These are phyloP conservation scores for Xanthoparmelia taractica DNA, from an alignment of 495 filamentous ascomycete genomes.

Conservation along the genomic window DNA sequence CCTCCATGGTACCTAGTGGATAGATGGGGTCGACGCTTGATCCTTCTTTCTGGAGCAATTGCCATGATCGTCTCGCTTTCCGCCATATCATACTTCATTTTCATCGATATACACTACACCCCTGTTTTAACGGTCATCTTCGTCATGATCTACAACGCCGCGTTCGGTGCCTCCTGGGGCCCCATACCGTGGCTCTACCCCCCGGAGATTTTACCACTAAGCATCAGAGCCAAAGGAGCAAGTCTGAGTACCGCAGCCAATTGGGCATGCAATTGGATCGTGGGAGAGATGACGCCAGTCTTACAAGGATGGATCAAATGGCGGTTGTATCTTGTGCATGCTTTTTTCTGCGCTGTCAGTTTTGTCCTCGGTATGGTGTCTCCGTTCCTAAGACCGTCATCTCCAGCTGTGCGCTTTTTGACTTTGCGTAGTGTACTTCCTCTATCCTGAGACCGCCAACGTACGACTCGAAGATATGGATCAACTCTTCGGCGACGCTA, in stretches of 20 bases:
- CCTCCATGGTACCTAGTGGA: slow-evolving; percentile 98
- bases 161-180: slow-evolving; percentile 98
- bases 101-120: slow-evolving; percentile 68
- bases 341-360: slow-evolving; percentile 93
- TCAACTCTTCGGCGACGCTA: slow-evolving; percentile 79
- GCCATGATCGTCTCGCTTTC: slow-evolving; percentile 90
- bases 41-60: slow-evolving; percentile 83
- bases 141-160: slow-evolving; percentile 97
- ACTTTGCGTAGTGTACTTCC: slow-evolving; percentile 72
- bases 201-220: slow-evolving; percentile 91
- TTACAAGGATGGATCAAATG: slow-evolving; percentile 85
- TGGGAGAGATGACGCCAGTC: slow-evolving; percentile 88
- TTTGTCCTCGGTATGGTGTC: slow-evolving; percentile 82
- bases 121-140: slow-evolving; percentile 81
- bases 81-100: slow-evolving; percentile 90
- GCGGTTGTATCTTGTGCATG: slow-evolving; percentile 89
- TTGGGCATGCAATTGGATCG: slow-evolving; percentile 98
- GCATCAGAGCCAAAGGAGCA: slow-evolving; percentile 94
- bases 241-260: slow-evolving; percentile 94
- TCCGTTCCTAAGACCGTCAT: slow-evolving; percentile 6
- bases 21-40: slow-evolving; percentile 79
- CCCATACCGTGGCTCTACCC: slow-evolving; percentile 98
- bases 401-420: slow-evolving; percentile 20
- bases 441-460: slow-evolving; percentile 94
- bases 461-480: slow-evolving; percentile 97